Evolutionary conservation across 371 early-diverging fungal species (phyloP).

Genomic region (Mucor piriformis): DNA sequence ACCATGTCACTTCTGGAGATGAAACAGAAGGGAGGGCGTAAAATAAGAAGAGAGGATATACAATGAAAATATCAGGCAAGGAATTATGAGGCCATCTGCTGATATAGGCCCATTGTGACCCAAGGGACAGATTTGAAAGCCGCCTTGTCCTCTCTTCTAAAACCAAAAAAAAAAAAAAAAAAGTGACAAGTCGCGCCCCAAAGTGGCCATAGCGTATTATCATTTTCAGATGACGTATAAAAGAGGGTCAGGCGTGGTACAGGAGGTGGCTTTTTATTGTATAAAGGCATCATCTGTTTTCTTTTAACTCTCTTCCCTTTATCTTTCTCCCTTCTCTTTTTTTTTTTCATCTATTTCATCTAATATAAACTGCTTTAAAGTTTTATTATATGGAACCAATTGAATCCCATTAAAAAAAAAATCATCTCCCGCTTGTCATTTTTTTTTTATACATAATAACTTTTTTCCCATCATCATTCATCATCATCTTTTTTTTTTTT

Average conservation of each 20-base stretch:
- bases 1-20: too few relatives aligned
- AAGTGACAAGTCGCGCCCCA: background rate
- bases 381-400: slow-evolving; percentile 6
- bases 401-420: slow-evolving; percentile 4
- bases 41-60: too few relatives aligned
- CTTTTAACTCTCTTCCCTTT: background rate
- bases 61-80: too few relatives aligned
- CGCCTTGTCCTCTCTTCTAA: too few relatives aligned
- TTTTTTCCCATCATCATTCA: slow-evolving; percentile 1
- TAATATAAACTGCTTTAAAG: background rate
- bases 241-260: slow-evolving; percentile 4
- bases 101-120: too few relatives aligned
- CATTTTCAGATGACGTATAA: slow-evolving; percentile 11
- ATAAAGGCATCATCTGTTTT: background rate
- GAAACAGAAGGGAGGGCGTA: too few relatives aligned
- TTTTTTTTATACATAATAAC: background rate
- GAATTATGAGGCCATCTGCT: too few relatives aligned
- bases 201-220: slow-evolving; percentile 20
- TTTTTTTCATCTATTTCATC: background rate
- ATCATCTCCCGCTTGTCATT: slow-evolving; percentile 16
- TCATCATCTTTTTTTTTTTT: background rate
- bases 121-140: background rate
- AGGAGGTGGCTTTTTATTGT: slow-evolving; percentile 12
- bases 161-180: background rate
- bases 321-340: background rate